Evolutionary conservation across 495 filamentous ascomycete species (phyloP).

Genomic region (Aspergillus ostianus): DNA sequence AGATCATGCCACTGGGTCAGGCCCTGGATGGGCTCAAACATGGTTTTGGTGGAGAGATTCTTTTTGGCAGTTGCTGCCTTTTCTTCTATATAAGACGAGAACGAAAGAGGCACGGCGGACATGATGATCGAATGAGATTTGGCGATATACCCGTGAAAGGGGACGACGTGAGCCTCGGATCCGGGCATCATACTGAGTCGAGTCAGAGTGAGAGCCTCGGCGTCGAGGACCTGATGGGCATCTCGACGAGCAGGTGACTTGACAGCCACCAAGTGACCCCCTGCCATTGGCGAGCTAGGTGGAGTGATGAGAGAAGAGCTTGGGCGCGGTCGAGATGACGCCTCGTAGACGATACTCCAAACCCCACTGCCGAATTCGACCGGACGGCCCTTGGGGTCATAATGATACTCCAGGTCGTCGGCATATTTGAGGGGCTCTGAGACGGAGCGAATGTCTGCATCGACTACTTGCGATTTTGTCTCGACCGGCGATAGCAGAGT

Average conservation of each 20-base stretch:
- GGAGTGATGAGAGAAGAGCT: constrained; percentile 31
- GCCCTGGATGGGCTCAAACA: constrained; percentile 53
- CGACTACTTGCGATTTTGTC: not conserved
- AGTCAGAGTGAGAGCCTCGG: constrained; percentile 54
- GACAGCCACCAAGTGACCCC: constrained; percentile 47
- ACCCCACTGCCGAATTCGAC: constrained; percentile 55
- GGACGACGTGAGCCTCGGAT: constrained; percentile 44
- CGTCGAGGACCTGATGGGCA: constrained; percentile 46
- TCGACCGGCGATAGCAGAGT: constrained; percentile 12
- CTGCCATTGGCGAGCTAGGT: constrained; percentile 46
- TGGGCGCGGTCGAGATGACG: constrained; percentile 18
- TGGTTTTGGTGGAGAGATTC: constrained; percentile 41
- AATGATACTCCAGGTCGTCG: constrained; percentile 36
- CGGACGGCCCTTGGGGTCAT: constrained; percentile 24
- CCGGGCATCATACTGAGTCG: constrained; percentile 39
- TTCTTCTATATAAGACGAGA: constrained; percentile 50
- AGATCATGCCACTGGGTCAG: constrained; percentile 40
- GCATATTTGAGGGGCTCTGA: constrained; percentile 26
- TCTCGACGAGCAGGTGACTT: constrained; percentile 52
- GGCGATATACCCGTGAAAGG: constrained; percentile 55
- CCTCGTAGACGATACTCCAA: constrained; percentile 63
- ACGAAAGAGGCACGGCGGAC: constrained; percentile 46
- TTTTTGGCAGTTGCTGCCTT: constrained; percentile 30
- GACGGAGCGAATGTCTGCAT: not conserved
- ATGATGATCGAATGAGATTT: constrained; percentile 52